phyloP scores from a whole-genome alignment of 352 stramenopile genomes.

The Lagenidium sp. region DNA sequence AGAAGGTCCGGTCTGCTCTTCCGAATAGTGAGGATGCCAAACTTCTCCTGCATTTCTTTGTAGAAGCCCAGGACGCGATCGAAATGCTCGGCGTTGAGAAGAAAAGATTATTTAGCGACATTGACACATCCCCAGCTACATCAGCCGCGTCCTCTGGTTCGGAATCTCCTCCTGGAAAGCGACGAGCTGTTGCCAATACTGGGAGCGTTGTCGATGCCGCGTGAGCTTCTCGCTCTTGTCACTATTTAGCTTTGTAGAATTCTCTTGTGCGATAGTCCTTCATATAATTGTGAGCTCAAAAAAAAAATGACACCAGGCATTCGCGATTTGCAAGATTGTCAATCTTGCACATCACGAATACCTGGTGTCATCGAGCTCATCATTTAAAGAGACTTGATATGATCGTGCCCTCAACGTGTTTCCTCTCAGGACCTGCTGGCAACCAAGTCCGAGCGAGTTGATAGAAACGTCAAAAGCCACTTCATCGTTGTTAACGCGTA shows the following conservation, averaged over 20 bases:
- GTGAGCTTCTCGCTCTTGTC: not conserved
- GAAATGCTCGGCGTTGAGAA: too few relatives aligned
- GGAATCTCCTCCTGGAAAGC: conserved; percentile 24
- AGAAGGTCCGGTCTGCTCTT: conserved; percentile 7
- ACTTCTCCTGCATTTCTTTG: conserved; percentile 72
- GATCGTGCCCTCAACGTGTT: too few relatives aligned
- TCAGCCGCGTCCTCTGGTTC: conserved; percentile 1
- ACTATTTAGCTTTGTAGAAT: conserved; percentile 18
- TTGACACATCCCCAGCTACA: conserved; percentile 14
- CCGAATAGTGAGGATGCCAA: conserved; percentile 60
- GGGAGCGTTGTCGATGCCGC: conserved; percentile 21
- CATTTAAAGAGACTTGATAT: too few relatives aligned
- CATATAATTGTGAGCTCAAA: too few relatives aligned
- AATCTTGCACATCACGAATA: too few relatives aligned
- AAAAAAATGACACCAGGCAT: too few relatives aligned
- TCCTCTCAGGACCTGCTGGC: too few relatives aligned
- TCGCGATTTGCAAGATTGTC: conserved; percentile 8
- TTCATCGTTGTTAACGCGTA: conserved; percentile 38
- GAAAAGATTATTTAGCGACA: conserved; percentile 28
- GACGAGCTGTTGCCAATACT: conserved; percentile 30
- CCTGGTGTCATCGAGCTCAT: too few relatives aligned
- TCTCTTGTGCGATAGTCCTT: conserved; percentile 4
- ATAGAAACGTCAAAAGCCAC: conserved; percentile 72
- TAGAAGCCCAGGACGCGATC: conserved; percentile 30
- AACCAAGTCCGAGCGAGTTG: conserved; percentile 23